Evolutionary conservation across 139 green algal genomes (phyloP).

Genomic region (Eudorina sp.): DNA sequence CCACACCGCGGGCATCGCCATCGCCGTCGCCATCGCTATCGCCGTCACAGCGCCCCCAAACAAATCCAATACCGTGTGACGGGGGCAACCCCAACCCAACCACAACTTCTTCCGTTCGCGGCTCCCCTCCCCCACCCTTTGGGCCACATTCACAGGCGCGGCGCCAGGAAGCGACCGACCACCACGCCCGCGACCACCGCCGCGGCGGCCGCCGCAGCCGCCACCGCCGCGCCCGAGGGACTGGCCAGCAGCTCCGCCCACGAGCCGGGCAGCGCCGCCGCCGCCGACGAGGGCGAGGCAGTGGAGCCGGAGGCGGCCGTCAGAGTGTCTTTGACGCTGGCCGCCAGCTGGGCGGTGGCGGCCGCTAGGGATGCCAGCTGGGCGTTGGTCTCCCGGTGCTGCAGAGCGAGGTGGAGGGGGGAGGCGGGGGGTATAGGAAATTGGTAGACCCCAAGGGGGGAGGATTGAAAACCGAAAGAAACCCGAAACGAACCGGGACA

Average conservation of each 20-base stretch:
- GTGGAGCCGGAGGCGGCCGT: no score
- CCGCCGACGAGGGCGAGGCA: neutral
- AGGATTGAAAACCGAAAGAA: no score
- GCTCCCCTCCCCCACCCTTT: no score
- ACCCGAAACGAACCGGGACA: no score
- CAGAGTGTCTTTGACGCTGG: neutral
- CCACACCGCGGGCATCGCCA: no score
- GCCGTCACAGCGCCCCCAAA: no score
- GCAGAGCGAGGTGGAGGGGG: neutral
- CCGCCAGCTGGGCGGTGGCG: conserved; percentile 40
- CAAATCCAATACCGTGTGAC: no score
- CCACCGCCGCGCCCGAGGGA: neutral
- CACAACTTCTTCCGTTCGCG: no score
- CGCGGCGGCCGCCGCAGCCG: neutral
- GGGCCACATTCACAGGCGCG: neutral
- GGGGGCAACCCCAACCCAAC: no score
- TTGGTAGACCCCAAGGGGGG: no score
- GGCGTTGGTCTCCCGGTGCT: conserved; percentile 44
- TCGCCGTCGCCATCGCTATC: no score
- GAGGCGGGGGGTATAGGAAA: no score
- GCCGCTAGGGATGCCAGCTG: conserved; percentile 35
- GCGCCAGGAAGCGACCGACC: neutral
- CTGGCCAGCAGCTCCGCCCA: neutral
- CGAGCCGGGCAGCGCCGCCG: neutral
- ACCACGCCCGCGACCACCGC: neutral